Conservation (phyloP, 2,329 filamentous ascomycete genomes). For the Trichoderma sp. region DNA sequence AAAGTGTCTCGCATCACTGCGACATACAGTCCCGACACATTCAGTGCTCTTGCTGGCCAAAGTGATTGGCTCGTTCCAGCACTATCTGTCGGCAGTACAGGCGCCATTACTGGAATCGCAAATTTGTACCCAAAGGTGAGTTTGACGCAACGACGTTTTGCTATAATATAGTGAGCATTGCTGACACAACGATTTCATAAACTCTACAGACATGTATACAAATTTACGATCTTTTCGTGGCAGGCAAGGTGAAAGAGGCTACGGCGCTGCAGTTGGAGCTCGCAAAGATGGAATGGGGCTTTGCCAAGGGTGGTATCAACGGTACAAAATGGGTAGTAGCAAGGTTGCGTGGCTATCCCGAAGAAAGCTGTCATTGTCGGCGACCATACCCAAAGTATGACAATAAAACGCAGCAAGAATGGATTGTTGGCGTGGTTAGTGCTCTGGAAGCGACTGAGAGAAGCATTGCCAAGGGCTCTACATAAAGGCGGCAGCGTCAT, state of each 20-base stretch:
- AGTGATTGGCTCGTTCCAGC: constrained; percentile 68
- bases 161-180: neutral
- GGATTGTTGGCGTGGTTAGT: constrained; percentile 23
- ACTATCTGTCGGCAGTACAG: constrained; percentile 55
- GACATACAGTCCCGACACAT: constrained; percentile 51
- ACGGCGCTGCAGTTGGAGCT: constrained; percentile 49
- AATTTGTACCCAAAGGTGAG: constrained; percentile 58
- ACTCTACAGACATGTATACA: constrained; percentile 42
- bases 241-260: constrained; percentile 48
- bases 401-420: constrained; percentile 33
- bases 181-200: neutral
- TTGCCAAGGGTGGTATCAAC: constrained; percentile 58
- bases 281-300: constrained; percentile 53
- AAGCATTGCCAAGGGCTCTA: constrained; percentile 17
- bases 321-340: constrained; percentile 60
- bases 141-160: neutral
- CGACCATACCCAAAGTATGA: constrained; percentile 51
- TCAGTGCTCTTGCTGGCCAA: constrained; percentile 67
- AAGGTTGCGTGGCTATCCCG: constrained; percentile 51
- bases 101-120: constrained; percentile 61
- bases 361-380: constrained; percentile 50
- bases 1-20: constrained; percentile 63
- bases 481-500: neutral
- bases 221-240: constrained; percentile 47
- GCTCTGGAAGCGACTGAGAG: constrained; percentile 25